phyloP scores from a whole-genome alignment of 208 protist genomes.

The Trypanosoma vivax region DNA sequence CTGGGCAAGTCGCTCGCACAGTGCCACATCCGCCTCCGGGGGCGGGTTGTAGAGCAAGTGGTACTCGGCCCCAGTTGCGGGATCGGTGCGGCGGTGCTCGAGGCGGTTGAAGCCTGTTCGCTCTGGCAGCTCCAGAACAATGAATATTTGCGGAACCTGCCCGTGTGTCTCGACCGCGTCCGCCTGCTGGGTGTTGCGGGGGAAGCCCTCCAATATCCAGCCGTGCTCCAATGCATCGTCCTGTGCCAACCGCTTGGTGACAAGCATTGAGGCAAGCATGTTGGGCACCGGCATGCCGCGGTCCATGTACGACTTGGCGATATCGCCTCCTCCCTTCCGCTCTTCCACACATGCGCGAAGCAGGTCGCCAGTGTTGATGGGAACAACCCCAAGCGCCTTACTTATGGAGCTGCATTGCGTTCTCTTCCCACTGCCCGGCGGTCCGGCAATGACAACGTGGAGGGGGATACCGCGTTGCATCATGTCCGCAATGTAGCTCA shows the following conservation, averaged over 20 bases:
- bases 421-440: conserved; percentile 72
- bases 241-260: conserved; percentile 52
- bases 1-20: conserved; percentile 77
- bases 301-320: conserved; percentile 58
- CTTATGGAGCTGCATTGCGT: conserved; percentile 62
- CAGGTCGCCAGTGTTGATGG: conserved; percentile 84
- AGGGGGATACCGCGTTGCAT: conserved; percentile 41
- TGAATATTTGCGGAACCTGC: conserved; percentile 51
- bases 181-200: conserved; percentile 76
- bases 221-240: conserved; percentile 70
- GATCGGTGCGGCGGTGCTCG: conserved; percentile 79
- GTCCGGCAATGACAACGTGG: conserved; percentile 72
- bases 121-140: conserved; percentile 73
- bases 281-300: conserved; percentile 68
- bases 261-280: conserved; percentile 59
- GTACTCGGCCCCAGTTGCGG: conserved; percentile 74
- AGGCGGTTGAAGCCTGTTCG: conserved; percentile 70
- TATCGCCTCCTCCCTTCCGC: conserved; percentile 51
- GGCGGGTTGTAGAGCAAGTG: conserved; percentile 87
- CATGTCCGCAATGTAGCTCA: conserved; percentile 49
- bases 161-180: conserved; percentile 58
- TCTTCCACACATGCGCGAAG: conserved; percentile 56
- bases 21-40: conserved; percentile 49
- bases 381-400: conserved; percentile 37
- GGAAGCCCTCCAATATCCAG: conserved; percentile 91